Evolutionary conservation across 2,329 filamentous ascomycete species (phyloP), one percentile per base, ranked within the genome.

Genomic region (Reticulascus tulasneorum): DNA sequence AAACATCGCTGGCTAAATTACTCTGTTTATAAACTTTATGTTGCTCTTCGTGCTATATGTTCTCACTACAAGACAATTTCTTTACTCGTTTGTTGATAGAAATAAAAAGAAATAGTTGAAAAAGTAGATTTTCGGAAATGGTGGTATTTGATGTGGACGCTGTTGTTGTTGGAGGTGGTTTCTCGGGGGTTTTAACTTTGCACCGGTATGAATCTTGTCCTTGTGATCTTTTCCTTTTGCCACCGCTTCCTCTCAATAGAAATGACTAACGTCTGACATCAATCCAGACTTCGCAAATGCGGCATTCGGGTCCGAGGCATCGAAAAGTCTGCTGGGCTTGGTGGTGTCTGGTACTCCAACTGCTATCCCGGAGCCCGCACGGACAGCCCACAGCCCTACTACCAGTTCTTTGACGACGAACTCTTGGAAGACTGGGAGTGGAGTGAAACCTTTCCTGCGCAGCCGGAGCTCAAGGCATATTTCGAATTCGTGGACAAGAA

Each of bases 331-430:
- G 62, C 62, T 8, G 65, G 69, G 33, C 51, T 65, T 1, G 75
- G 73, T 3, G 75, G 74, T 17, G 69, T 65, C 0, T 80, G 77
- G 76, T 55, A 65, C 27, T 77, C 66, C 69, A 77, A 77, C 51
- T 64, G 65, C 46, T 79, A 77, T 44, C 75, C 72, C 0, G 75
- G 73, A 1, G 67, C 72, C 2, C 55, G 62, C 0, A 72, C 77
- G 3, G 77, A 81, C 53, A 72, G 66, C 0, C 66, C 73, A 35
- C 62, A 72, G 4, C 71, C 73, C 0, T 60, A 67, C 35, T 79
- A 79, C 40, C 64, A 78, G 44, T 69, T 71, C 35, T 71, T 64
- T 2, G 69, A 67, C 49, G 72, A 72, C 8, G 66, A 71, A 39
- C 59, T 69, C 1, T 73, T 60, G 50, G 62, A 75, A 51, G 68